Evolutionary conservation across 2,329 filamentous ascomycete genomes (phyloP), one percentile per base, ranked within the genome.

Genomic region (Sarocladiaceae sp.): DNA sequence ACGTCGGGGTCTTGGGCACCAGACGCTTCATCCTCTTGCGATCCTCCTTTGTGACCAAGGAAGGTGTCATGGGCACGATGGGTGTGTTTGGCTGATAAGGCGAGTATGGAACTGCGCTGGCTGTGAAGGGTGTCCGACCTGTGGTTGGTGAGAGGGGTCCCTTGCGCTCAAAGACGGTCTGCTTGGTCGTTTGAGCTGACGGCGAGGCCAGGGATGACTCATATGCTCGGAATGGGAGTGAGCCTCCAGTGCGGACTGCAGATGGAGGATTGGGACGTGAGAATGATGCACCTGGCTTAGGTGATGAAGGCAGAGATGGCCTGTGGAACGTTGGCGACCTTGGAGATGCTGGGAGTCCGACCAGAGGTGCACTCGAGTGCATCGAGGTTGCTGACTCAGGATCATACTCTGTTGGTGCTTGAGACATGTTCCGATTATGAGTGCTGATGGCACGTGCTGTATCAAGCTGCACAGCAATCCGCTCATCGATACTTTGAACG

Each of bases 41-140:
- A 62, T 92, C 87, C 56, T 82, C 79, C 66, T 77, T 82, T 22
- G 83, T 89, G 15, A 89, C 83, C 44, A 93, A 70, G 18, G 81
- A 82, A n/a, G 88, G 87, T 26, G 88, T 91, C 47, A 92, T 81
- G 1, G 88, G 88, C 49, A 90, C 78, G 46, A 88, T 75, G 1
- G 88, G 87, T 6, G 85, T 87, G 64, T 85, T 88, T 1, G 88
- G 88, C 72, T 92, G 88, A 59, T 92, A 93, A 0, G 88, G 87
- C 52, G 81, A 83, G 66, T 92, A 92, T 2, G 88, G 88, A 20
- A 84, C 79, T 1, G 82, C 76, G 20, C 74, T 76, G 4, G 79
- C 82, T 1, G 78, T 83, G 64, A 73, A 80, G 0, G 87, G 88
- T 2, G 83, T 86, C 42, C 78, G 79, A 22, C 82, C 73, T 1